Evolutionary conservation across 1,284 basidiomycete species (phyloP), one percentile per base, ranked within the genome.

Genomic region (Moniliella sp.): DNA sequence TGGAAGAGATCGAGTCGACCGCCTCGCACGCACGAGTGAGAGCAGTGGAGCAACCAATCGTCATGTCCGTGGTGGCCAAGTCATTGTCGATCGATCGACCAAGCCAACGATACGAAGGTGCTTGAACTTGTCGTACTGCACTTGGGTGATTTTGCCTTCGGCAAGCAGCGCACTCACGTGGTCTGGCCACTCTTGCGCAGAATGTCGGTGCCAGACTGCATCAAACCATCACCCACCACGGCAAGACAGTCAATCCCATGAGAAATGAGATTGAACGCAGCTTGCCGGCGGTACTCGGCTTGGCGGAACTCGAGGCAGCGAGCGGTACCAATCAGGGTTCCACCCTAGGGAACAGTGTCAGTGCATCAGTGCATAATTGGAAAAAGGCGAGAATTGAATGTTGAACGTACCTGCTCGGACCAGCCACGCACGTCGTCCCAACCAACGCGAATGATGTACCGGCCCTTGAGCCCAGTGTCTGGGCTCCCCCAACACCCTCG

Each of bases 391-490:
- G n/a, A n/a, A n/a, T n/a, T n/a, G n/a, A n/a, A n/a, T n/a, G n/a
- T n/a, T n/a, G n/a, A n/a, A n/a, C n/a, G n/a, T n/a, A n/a, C n/a
- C n/a, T 50, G 43, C 34, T 48, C 73, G 52, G 88, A 76, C 82
- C 86, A 97, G 4, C 82, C 81, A 18, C 82, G 69, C 15, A 94
- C 88, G 64, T 97, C 91, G 57, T 97, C 91, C 79, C 88, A 97
- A 3, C 88, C 91, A 2, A 93, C 86, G 39, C 82, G 70, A 27
- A 97, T 77, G 53, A 97, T 94, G 64, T 94, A 86, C 31, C 78
- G 69, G 1, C 84, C 84, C 52, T 78, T 82, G 45, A 94, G 69
- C 27, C 57, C 57, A 13, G 56, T 44, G 25, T 62, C 60, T n/a
- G n/a, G 1, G 52, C 57, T 49, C 93, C 88, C 15, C 78, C 77